Evolutionary conservation across 257 asterid species (phyloP).

Genomic region (Ilex aquifolium): DNA sequence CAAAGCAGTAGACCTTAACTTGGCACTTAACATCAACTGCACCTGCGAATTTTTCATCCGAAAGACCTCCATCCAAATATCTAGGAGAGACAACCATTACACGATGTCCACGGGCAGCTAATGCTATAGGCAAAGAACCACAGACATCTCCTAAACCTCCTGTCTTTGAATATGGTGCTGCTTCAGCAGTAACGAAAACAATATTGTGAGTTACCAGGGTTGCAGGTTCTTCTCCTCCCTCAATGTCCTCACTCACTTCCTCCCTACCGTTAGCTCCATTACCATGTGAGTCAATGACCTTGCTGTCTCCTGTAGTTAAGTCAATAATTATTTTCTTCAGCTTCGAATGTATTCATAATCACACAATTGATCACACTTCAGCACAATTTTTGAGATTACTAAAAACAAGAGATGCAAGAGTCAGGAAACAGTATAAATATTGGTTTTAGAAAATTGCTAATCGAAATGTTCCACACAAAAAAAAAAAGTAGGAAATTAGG

Average conservation of each 20-base stretch:
- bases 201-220: slow-evolving; percentile 37
- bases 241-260: slow-evolving; percentile 27
- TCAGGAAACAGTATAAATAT: no score
- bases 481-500: background rate
- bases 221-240: slow-evolving; percentile 20
- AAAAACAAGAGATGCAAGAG: no score
- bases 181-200: slow-evolving; percentile 81
- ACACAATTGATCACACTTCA: background rate
- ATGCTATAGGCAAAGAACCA: slow-evolving; percentile 89
- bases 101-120: slow-evolving; percentile 84
- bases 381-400: no score
- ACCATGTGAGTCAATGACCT: slow-evolving; percentile 28
- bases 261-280: slow-evolving; percentile 20
- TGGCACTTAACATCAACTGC: slow-evolving; percentile 46
- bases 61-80: slow-evolving; percentile 53
- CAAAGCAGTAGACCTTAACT: slow-evolving; percentile 57
- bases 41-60: slow-evolving; percentile 53
- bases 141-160: slow-evolving; percentile 99
- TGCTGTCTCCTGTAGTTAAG: slow-evolving; percentile 35
- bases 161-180: slow-evolving; percentile 94
- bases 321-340: background rate
- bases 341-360: background rate
- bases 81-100: slow-evolving; percentile 95
- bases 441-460: background rate
- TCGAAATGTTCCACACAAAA: background rate